phyloP scores from a whole-genome alignment of 139 green algal species.

The Pseudopediastrum boryanum region DNA sequence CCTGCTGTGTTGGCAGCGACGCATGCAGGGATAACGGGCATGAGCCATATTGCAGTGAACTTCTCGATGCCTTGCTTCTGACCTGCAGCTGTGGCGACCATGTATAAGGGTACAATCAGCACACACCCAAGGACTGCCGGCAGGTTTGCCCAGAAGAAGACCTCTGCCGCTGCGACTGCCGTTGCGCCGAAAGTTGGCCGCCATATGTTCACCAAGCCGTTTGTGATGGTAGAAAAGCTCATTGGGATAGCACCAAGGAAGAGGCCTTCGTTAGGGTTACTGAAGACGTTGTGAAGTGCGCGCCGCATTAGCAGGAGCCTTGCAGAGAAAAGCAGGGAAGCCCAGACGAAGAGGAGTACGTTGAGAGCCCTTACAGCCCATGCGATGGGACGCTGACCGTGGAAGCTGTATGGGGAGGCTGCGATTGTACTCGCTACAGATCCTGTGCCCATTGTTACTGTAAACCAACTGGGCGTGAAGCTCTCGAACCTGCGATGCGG shows the following conservation, averaged over 20 bases:
- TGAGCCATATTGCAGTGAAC: conserved; percentile 21
- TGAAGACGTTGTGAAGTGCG: not conserved
- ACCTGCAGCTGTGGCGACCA: conserved; percentile 12
- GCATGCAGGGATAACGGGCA: conserved; percentile 22
- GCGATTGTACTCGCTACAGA: not conserved
- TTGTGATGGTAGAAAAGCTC: conserved; percentile 8
- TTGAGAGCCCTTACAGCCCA: conserved; percentile 4
- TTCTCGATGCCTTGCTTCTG: not conserved
- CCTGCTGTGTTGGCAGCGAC: conserved; percentile 28
- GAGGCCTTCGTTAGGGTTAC: not conserved
- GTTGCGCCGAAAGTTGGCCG: conserved; percentile 2
- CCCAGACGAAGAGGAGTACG: not conserved
- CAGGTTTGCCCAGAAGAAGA: conserved; percentile 23
- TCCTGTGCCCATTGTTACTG: too few relatives aligned
- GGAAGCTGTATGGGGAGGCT: not conserved
- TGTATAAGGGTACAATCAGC: conserved; percentile 1
- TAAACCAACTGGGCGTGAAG: too few relatives aligned
- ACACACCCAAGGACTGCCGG: conserved; percentile 5
- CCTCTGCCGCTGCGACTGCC: not conserved
- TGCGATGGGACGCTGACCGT: conserved; percentile 1
- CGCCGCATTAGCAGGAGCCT: not conserved
- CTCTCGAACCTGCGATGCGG: too few relatives aligned
- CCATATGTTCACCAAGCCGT: conserved; percentile 17
- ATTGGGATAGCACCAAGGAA: conserved; percentile 21
- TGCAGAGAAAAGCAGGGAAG: not conserved